Evolutionary conservation across 2,329 filamentous ascomycete genomes (phyloP).

Genomic region (Dryadomyces quercus-mongolicae): DNA sequence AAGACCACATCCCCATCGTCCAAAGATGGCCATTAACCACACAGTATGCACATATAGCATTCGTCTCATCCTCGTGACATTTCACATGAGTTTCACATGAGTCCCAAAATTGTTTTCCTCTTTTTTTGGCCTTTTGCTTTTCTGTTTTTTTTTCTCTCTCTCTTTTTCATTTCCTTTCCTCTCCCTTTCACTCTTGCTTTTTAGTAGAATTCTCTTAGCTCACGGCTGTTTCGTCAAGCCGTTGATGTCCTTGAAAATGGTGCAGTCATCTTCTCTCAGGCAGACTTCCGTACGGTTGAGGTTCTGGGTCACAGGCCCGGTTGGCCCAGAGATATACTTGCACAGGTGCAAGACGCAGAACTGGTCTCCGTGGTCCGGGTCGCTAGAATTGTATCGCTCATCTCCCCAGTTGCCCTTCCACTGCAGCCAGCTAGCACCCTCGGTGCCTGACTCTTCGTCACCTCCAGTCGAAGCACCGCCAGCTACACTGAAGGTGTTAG

Average conservation of each 20-base stretch:
- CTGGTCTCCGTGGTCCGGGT: constrained; percentile 7
- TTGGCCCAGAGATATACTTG: constrained; percentile 14
- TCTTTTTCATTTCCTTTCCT: neutral
- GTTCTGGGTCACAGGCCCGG: constrained; percentile 14
- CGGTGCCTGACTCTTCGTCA: constrained; percentile 5
- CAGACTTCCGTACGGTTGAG: constrained; percentile 13
- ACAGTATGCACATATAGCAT: neutral
- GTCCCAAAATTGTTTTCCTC: neutral
- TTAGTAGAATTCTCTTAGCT: too few species aligned
- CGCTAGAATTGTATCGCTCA: constrained; percentile 10
- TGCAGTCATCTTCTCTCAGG: constrained; percentile 10
- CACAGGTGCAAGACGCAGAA: constrained; percentile 14
- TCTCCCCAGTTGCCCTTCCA: constrained; percentile 15
- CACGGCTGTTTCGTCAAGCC: constrained; percentile 11
- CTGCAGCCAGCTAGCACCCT: constrained; percentile 11
- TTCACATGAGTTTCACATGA: too few species aligned
- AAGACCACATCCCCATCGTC: too few species aligned
- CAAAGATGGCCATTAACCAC: neutral
- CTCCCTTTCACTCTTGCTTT: neutral
- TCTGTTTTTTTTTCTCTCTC: neutral
- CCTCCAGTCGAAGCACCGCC: constrained; percentile 5
- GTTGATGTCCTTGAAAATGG: constrained; percentile 10
- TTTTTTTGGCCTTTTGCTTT: neutral
- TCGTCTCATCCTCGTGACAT: neutral
- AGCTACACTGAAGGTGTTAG: constrained; percentile 7